Percentiles rank a stretch among this genome's conserved stretches.
Evolutionary conservation across 2,329 filamentous ascomycete species (phyloP).

Genomic region (Aureobasidium sp.): DNA sequence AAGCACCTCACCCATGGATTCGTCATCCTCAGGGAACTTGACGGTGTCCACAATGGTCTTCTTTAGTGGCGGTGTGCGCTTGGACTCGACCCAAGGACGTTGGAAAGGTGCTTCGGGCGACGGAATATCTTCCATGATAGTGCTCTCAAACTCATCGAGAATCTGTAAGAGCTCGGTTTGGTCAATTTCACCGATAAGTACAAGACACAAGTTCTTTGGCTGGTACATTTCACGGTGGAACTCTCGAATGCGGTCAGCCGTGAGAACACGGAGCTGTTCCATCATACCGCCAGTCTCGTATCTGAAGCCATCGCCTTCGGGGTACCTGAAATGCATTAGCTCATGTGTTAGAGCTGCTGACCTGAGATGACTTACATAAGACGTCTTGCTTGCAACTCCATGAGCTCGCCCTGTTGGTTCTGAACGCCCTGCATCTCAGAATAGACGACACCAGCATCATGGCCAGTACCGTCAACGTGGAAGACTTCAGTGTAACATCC

Average conservation of each 20-base stretch:
- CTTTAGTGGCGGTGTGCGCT: constrained; percentile 64
- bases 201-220: constrained; percentile 84
- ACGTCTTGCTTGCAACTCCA: constrained; percentile 74
- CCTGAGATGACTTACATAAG: constrained; percentile 42
- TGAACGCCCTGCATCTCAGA: constrained; percentile 98
- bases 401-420: constrained; percentile 75
- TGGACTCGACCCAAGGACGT: constrained; percentile 85
- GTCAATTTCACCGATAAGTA: constrained; percentile 88
- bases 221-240: constrained; percentile 98
- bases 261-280: constrained; percentile 78
- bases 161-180: constrained; percentile 73
- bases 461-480: constrained; percentile 85
- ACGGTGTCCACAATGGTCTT: constrained; percentile 70
- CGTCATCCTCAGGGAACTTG: constrained; percentile 93
- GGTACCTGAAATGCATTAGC: constrained; percentile 48
- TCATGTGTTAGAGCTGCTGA: accelerated
- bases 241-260: constrained; percentile 81
- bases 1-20: constrained; percentile 81
- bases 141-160: constrained; percentile 80
- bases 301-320: constrained; percentile 81
- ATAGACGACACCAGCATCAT: constrained; percentile 85
- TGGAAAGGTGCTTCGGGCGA: constrained; percentile 67
- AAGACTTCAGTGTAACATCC: constrained; percentile 94
- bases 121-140: constrained; percentile 77
- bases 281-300: constrained; percentile 99